These are phyloP conservation scores for Candida jianshihensis DNA, from an alignment of 805 yeast species.

Conservation along the genomic window DNA sequence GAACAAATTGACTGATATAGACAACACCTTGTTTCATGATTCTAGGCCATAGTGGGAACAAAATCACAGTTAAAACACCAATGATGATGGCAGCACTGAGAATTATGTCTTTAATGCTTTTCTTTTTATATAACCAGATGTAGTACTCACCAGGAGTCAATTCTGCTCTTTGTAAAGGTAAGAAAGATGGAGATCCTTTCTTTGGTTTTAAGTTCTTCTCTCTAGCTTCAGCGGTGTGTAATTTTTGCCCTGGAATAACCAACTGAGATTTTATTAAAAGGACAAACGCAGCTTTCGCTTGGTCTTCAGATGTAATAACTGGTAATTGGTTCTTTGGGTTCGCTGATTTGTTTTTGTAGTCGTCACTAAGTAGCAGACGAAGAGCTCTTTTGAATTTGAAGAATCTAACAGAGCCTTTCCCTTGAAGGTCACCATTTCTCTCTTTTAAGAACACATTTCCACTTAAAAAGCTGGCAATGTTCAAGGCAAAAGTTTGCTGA, in stretches of 20 bases:
- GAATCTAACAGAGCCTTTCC: slow-evolving; percentile 61
- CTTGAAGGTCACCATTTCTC: slow-evolving; percentile 72
- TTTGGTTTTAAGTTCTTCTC: slow-evolving; percentile 56
- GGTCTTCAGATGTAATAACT: slow-evolving; percentile 39
- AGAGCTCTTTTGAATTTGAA: slow-evolving; percentile 81
- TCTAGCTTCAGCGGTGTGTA: slow-evolving; percentile 62
- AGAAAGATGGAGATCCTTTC: slow-evolving; percentile 55
- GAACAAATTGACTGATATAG: slow-evolving; percentile 72
- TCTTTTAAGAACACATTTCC: slow-evolving; percentile 63
- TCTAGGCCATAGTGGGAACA: slow-evolving; percentile 93
- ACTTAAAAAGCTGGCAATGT: slow-evolving; percentile 67
- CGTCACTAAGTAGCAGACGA: slow-evolving; percentile 70
- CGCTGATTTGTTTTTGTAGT: slow-evolving; percentile 48
- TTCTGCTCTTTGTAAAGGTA: slow-evolving; percentile 48
- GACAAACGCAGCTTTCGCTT: slow-evolving; percentile 58
- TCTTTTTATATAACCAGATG: slow-evolving; percentile 75
- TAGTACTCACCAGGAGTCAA: slow-evolving; percentile 64
- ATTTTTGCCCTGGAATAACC: slow-evolving; percentile 68
- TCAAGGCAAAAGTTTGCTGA: slow-evolving; percentile 46
- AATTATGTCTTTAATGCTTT: slow-evolving; percentile 39
- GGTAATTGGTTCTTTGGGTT: slow-evolving; percentile 44
- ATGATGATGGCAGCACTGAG: slow-evolving; percentile 38
- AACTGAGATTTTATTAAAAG: slow-evolving; percentile 65
- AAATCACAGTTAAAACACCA: slow-evolving; percentile 59
- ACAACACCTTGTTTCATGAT: slow-evolving; percentile 87